Percentiles rank a stretch among this genome's conserved stretches.
phyloP scores from a whole-genome alignment of 2,329 filamentous ascomycete genomes.

The Alternaria triticina region DNA sequence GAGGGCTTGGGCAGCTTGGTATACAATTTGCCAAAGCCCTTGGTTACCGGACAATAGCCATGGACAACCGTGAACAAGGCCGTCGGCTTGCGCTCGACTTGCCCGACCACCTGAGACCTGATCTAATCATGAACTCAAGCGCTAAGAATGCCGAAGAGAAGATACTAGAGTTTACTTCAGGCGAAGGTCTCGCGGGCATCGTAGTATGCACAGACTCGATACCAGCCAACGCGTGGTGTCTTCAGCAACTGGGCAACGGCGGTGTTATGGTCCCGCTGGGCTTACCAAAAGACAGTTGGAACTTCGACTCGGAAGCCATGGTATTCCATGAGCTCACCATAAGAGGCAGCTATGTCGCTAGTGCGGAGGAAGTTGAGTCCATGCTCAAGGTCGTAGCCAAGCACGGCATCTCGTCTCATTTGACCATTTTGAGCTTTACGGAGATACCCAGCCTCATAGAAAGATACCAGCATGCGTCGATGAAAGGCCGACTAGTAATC shows the following conservation, averaged over 20 bases:
- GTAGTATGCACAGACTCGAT: conserved; percentile 36
- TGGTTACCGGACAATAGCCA: conserved; percentile 29
- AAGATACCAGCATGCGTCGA: conserved; percentile 23
- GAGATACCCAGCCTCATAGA: conserved; percentile 29
- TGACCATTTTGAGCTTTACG: conserved; percentile 29
- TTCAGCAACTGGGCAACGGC: conserved; percentile 28
- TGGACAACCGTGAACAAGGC: conserved; percentile 34
- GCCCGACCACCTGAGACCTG: conserved; percentile 21
- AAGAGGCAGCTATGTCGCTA: conserved; percentile 34
- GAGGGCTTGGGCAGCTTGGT: conserved; percentile 78
- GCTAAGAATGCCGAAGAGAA: conserved; percentile 17
- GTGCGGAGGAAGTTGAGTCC: conserved; percentile 28
- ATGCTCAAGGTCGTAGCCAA: conserved; percentile 33
- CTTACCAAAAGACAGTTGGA: conserved; percentile 31
- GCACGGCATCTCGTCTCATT: conserved; percentile 26
- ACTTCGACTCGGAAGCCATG: conserved; percentile 33
- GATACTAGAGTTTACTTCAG: conserved; percentile 22
- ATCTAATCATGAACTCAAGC: conserved; percentile 26
- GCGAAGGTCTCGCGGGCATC: conserved; percentile 32
- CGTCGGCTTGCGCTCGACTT: conserved; percentile 26
- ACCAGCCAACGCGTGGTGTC: conserved; percentile 30
- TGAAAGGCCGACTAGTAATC: conserved; percentile 34
- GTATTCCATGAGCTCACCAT: conserved; percentile 34
- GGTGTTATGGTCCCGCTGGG: conserved; percentile 35
- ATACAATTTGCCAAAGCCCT: conserved; percentile 68